Percentiles rank a stretch among this genome's conserved stretches.
phyloP scores from a whole-genome alignment of 2,329 filamentous ascomycete species.

The Aspergillus sp. region DNA sequence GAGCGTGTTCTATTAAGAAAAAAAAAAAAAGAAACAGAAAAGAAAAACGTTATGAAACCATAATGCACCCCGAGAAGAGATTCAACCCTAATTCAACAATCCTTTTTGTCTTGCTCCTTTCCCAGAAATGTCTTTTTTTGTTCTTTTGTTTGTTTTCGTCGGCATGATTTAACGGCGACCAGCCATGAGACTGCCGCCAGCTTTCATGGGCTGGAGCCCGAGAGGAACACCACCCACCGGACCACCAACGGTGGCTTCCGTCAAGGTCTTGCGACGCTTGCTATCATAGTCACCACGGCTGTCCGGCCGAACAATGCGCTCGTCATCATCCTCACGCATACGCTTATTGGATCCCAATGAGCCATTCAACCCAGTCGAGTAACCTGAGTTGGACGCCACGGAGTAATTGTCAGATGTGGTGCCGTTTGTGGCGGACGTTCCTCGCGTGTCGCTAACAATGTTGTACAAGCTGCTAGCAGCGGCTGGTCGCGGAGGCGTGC shows the following conservation, averaged over 20 bases:
- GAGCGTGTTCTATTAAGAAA: conserved; percentile 20
- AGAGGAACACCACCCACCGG: conserved; percentile 41
- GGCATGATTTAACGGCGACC: conserved; percentile 35
- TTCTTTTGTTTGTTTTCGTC: conserved; percentile 4
- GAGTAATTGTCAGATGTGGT: conserved; percentile 69
- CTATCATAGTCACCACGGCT: conserved; percentile 61
- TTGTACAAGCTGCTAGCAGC: conserved; percentile 83
- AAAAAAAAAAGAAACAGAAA: conserved; percentile 7
- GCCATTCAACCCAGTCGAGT: conserved; percentile 66
- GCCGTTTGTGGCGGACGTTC: conserved; percentile 59
- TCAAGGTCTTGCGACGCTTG: conserved; percentile 78
- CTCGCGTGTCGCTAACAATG: conserved; percentile 79
- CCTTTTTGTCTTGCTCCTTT: conserved; percentile 14
- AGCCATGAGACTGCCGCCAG: conserved; percentile 40
- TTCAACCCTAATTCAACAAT: conserved; percentile 6
- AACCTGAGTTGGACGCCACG: conserved; percentile 62
- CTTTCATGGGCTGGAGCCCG: conserved; percentile 45
- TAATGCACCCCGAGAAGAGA: conserved; percentile 17
- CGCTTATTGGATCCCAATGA: conserved; percentile 59
- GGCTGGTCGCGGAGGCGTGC: conserved; percentile 69
- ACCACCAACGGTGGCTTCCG: conserved; percentile 55
- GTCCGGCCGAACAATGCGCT: conserved; percentile 65
- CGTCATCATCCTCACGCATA: conserved; percentile 64
- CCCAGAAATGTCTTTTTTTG: not conserved
- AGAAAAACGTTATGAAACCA: conserved; percentile 6